A percentile compares a stretch with the other conserved stretches of the same genome.
Evolutionary conservation across 371 early-diverging fungal species (phyloP).

Genomic region (Mucor ambiguus): DNA sequence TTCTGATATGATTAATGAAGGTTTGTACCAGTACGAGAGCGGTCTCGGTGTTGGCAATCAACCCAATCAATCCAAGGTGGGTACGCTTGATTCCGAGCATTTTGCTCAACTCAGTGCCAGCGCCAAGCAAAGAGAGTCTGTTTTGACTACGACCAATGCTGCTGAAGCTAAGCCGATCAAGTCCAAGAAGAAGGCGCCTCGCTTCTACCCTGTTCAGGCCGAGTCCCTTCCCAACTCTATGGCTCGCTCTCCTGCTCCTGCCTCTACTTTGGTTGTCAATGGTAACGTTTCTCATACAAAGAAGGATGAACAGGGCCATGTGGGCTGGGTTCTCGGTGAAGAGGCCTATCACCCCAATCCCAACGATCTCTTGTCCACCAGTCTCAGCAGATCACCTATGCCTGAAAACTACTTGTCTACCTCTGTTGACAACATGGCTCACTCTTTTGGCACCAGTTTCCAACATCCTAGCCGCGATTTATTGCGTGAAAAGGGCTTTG

Average conservation of each 20-base stretch:
- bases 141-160: constrained; percentile 23
- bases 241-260: constrained; percentile 13
- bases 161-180: constrained; percentile 16
- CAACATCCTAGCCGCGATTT: constrained; percentile 95
- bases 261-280: not conserved
- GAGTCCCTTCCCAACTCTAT: constrained; percentile 49
- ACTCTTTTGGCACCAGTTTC: constrained; percentile 76
- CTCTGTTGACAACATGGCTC: constrained; percentile 59
- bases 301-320: constrained; percentile 78
- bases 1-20: constrained; percentile 93
- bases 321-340: constrained; percentile 85
- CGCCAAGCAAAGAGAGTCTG: constrained; percentile 7
- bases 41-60: constrained; percentile 53
- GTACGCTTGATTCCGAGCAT: constrained; percentile 38
- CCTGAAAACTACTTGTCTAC: constrained; percentile 37
- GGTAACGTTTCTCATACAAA: constrained; percentile 16
- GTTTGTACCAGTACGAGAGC: constrained; percentile 85
- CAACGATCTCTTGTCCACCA: constrained; percentile 40
- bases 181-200: constrained; percentile 53
- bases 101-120: constrained; percentile 24
- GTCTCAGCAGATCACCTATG: constrained; percentile 44
- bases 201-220: constrained; percentile 66
- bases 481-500: constrained; percentile 91
- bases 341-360: constrained; percentile 51
- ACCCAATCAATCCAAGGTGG: constrained; percentile 61